Base-by-base conservation (phyloP, 2,329 filamentous ascomycete genomes). In the Pseudogymnoascus sp. region DNA sequence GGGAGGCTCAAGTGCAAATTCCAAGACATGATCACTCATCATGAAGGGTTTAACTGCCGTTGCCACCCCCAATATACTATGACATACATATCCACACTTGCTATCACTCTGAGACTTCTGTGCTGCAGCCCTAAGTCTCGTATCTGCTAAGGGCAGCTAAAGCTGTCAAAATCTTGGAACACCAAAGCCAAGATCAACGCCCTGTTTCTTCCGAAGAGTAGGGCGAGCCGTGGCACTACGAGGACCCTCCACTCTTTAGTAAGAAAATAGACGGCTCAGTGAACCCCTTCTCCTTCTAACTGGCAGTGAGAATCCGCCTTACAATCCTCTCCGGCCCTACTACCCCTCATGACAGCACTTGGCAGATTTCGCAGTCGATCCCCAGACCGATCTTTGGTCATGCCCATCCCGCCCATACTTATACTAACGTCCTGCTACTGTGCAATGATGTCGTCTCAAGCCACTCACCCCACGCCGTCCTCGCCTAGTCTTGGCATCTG, bases 381-480 rank as follows among this genome's bases (percentile, higher is more conserved):
- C 14, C 22, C 22, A 25, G 22, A 25, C 42, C 42, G 42, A 49
- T 49, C 42, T 49, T 49, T 28, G 42, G 42, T 49, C 42, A 49
- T 23, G 9, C 12, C 41, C 42, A 49, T 49, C 7, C 23, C 19
- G 39, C 12, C 22, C 42, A 49, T 28, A n/a, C 23, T 16, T 11
- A 28, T 49, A 49, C 42, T 49, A 49, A 49, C 42, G 42, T 9
- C 23, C 22, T 16, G 6, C 42, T 49, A 49, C 42, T 49, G 42
- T 49, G 42, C 42, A 49, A 49, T 49, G 42, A 49, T 49, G 42
- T 49, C 42, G 42, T 49, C 42, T 11, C 42, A 45, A 45, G 42
- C 23, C 42, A 49, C 42, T 28, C 42, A 49, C 42, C 42, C 42
- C 42, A 49, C 42, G 42, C 42, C 23, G n/a, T 9, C 23, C 23